A percentile compares a stretch with the other conserved stretches of the same genome.
phyloP scores from a whole-genome alignment of 805 yeast species.

The Sugiyamaella mastotermitis region DNA sequence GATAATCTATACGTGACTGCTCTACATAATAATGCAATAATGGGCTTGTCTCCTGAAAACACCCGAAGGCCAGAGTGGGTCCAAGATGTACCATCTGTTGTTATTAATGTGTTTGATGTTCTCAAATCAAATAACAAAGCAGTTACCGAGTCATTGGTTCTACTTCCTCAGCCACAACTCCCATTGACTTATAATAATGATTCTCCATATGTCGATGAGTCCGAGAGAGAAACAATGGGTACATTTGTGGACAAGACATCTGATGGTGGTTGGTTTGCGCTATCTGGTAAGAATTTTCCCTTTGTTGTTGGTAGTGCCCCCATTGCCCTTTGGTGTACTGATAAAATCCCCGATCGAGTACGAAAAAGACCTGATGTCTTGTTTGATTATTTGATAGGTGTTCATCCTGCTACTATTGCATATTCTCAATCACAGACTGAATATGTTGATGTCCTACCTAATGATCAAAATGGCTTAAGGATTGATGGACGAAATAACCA shows the following conservation, averaged over 20 bases:
- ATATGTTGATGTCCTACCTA: not conserved
- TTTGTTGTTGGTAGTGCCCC: slow-evolving; percentile 79
- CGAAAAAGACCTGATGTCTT: not conserved
- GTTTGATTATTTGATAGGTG: slow-evolving; percentile 19
- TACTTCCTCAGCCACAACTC: slow-evolving; percentile 34
- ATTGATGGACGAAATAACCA: slow-evolving; percentile 1
- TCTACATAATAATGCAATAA: slow-evolving; percentile 68
- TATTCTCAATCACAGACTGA: too few species aligned
- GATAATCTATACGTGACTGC: slow-evolving; percentile 82
- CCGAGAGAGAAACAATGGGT: slow-evolving; percentile 33
- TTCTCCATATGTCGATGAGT: slow-evolving; percentile 7
- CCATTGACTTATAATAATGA: slow-evolving; percentile 7
- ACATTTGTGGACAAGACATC: slow-evolving; percentile 64
- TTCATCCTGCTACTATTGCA: slow-evolving; percentile 15
- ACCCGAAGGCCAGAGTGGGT: slow-evolving; percentile 78
- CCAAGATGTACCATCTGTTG: slow-evolving; percentile 61
- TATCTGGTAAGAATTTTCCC: slow-evolving; percentile 73
- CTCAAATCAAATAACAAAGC: slow-evolving; percentile 26
- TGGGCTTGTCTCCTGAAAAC: slow-evolving; percentile 58
- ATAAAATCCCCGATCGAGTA: not conserved
- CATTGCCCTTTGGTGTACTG: slow-evolving; percentile 53
- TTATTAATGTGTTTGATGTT: slow-evolving; percentile 76
- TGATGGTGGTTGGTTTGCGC: slow-evolving; percentile 71
- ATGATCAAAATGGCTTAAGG: not conserved
- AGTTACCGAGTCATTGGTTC: slow-evolving; percentile 21